A percentile compares a stretch with the other conserved stretches of the same genome.
Conservation (phyloP, 2,329 filamentous ascomycete genomes). For the Aureobasidium sp. region DNA sequence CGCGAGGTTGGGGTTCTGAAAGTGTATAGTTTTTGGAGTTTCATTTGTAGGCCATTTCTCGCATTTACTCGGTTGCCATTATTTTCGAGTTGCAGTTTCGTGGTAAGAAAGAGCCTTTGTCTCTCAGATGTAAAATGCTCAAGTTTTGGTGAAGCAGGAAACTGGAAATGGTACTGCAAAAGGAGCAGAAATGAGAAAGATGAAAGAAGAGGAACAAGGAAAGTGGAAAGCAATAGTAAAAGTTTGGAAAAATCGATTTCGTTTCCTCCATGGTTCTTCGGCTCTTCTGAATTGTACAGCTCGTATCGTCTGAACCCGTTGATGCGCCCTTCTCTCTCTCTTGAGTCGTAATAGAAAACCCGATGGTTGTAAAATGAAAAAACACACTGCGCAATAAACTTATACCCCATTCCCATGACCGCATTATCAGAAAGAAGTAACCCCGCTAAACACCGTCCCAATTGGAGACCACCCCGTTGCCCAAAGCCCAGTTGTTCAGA, state of each 20-base stretch:
- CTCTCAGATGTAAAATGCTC: neutral
- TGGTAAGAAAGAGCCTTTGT: neutral
- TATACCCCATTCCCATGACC: conserved; percentile 41
- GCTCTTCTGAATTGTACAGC: conserved; percentile 7
- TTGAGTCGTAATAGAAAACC: conserved; percentile 7
- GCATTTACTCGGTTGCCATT: neutral
- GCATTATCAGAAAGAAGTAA: conserved; percentile 36
- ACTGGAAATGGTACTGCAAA: neutral
- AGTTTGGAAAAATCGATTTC: conserved; percentile 10
- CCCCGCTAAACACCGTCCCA: conserved; percentile 31
- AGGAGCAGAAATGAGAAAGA: conserved; percentile 13
- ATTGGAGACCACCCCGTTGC: conserved; percentile 14
- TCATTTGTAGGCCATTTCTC: neutral
- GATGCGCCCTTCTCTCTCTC: neutral
- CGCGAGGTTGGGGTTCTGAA: too few species aligned
- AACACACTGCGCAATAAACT: conserved; percentile 23
- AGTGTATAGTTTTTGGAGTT: neutral
- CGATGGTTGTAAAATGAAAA: conserved; percentile 7
- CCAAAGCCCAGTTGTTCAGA: conserved; percentile 13
- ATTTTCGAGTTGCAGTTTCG: neutral
- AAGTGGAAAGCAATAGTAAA: conserved; percentile 14
- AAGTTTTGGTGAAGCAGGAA: neutral
- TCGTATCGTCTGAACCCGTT: conserved; percentile 3
- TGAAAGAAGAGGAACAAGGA: conserved; percentile 17
- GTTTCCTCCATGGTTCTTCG: conserved; percentile 6